Percentiles rank a stretch among this genome's conserved stretches.
These are phyloP conservation scores for Rhazya stricta DNA, from an alignment of 257 asterid genomes.

Conservation along the genomic window DNA sequence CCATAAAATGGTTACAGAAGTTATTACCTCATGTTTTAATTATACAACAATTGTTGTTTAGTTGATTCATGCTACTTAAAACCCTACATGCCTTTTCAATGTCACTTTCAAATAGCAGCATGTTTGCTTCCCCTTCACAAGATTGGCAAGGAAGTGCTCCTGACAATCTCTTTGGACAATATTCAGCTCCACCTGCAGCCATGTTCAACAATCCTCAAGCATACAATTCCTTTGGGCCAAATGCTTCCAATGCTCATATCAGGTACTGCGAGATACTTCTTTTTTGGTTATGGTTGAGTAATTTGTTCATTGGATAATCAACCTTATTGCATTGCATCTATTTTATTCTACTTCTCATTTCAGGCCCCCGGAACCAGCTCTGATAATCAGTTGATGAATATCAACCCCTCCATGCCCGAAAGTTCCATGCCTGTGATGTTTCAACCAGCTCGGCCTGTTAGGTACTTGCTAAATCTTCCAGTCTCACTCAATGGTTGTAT, in stretches of 20 bases:
- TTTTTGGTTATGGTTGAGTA: background rate
- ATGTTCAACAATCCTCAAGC: background rate
- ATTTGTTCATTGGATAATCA: background rate
- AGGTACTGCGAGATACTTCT: background rate
- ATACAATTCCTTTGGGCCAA: background rate
- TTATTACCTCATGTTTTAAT: too few relatives aligned
- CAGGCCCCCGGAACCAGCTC: background rate
- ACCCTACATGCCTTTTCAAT: background rate
- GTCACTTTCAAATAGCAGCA: background rate
- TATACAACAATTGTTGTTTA: too few relatives aligned
- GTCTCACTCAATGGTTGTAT: too few relatives aligned
- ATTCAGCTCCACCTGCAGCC: background rate
- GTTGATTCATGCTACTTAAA: background rate
- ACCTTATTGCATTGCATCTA: background rate
- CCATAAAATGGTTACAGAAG: too few relatives aligned
- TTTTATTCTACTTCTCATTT: too few relatives aligned
- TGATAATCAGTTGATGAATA: background rate
- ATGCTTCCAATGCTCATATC: background rate
- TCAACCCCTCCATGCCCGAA: too few relatives aligned
- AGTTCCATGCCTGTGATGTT: too few relatives aligned
- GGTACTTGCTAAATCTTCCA: background rate
- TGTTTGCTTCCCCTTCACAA: background rate
- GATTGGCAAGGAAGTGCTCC: background rate
- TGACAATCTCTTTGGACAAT: background rate
- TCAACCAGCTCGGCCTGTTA: background rate